Evolutionary conservation across 345 rosid species (phyloP).

Genomic region (Syzygium jambos): DNA sequence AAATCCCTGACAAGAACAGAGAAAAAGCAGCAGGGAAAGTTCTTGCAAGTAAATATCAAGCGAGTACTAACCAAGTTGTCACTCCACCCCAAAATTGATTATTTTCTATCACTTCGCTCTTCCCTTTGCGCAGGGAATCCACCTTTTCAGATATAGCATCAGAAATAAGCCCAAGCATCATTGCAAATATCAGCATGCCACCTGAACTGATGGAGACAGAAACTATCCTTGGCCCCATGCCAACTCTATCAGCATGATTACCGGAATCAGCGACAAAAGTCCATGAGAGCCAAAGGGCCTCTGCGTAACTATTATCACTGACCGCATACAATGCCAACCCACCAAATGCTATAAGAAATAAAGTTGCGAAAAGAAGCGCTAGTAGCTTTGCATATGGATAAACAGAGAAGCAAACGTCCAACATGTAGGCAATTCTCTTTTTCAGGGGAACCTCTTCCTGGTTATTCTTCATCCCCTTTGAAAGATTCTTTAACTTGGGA

Average conservation of each 20-base stretch:
- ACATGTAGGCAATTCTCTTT: slow-evolving; percentile 84
- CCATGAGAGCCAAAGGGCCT: slow-evolving; percentile 95
- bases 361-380: slow-evolving; percentile 78
- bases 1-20: background rate
- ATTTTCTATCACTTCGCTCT: slow-evolving; percentile 90
- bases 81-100: slow-evolving; percentile 93
- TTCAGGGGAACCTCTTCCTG: slow-evolving; percentile 73
- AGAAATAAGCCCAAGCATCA: slow-evolving; percentile 94
- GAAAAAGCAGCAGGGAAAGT: background rate
- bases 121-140: slow-evolving; percentile 84
- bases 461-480: slow-evolving; percentile 33
- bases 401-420: slow-evolving; percentile 84
- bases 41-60: background rate
- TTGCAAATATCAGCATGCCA: slow-evolving; percentile 89
- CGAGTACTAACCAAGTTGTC: slow-evolving; percentile 63
- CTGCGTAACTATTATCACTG: slow-evolving; percentile 65
- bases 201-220: slow-evolving; percentile 89
- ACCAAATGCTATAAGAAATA: slow-evolving; percentile 73
- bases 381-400: slow-evolving; percentile 90
- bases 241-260: slow-evolving; percentile 77
- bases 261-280: slow-evolving; percentile 91
- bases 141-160: slow-evolving; percentile 94
- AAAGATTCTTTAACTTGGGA: slow-evolving; percentile 45
- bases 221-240: slow-evolving; percentile 73
- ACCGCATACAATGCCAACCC: slow-evolving; percentile 83